Evolutionary conservation across 2,329 filamentous ascomycete genomes (phyloP).

Genomic region (Achaetomium macrosporum): DNA sequence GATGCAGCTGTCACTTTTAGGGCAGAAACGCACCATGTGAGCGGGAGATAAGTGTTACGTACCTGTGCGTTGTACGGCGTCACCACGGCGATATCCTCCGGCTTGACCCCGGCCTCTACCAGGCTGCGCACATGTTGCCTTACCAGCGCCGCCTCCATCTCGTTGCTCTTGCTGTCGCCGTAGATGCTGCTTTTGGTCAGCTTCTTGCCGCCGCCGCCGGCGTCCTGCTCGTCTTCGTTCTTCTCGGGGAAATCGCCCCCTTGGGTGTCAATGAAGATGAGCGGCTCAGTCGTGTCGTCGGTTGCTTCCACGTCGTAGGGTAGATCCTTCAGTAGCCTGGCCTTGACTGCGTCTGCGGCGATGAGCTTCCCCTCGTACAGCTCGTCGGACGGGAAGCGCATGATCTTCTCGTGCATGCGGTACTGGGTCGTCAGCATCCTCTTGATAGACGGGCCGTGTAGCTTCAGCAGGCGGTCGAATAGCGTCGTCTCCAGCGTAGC

Average conservation of each 20-base stretch:
- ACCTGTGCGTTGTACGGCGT: constrained; percentile 96
- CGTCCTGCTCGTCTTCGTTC: constrained; percentile 57
- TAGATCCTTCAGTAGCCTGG: constrained; percentile 68
- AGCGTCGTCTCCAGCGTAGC: constrained; percentile 79
- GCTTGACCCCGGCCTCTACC: constrained; percentile 69
- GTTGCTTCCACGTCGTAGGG: constrained; percentile 71
- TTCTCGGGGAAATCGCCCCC: constrained; percentile 87
- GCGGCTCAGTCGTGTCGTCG: constrained; percentile 80
- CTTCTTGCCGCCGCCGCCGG: constrained; percentile 37
- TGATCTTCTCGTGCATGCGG: constrained; percentile 94
- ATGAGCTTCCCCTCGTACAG: constrained; percentile 78
- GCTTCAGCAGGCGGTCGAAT: constrained; percentile 77
- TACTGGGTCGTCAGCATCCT: constrained; percentile 96
- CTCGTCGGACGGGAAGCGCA: constrained; percentile 86
- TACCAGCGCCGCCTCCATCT: constrained; percentile 80
- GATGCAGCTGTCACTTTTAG: constrained; percentile 1
- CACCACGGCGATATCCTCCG: constrained; percentile 85
- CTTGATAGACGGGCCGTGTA: constrained; percentile 82
- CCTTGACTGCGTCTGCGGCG: constrained; percentile 73
- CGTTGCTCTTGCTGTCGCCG: constrained; percentile 76
- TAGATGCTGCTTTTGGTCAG: constrained; percentile 39
- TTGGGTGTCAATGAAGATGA: constrained; percentile 95
- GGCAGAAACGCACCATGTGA: not conserved
- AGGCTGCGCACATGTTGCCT: constrained; percentile 69
- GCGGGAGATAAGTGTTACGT: constrained; percentile 20